A percentile compares a stretch with the other conserved stretches of the same genome.
Conservation (phyloP, 2,329 filamentous ascomycete species). For the Sarocladiaceae sp. region DNA sequence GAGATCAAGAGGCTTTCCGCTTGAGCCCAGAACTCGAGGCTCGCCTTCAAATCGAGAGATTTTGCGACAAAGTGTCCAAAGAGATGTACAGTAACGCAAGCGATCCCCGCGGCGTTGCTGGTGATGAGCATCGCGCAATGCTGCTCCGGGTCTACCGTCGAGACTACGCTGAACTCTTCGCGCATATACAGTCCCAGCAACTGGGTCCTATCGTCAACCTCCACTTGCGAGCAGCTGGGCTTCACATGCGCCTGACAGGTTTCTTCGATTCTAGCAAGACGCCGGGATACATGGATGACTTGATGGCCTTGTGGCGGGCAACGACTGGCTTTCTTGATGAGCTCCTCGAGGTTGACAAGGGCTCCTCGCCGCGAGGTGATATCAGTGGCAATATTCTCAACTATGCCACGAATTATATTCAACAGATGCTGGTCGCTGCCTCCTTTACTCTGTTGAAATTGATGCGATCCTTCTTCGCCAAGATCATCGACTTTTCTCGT, state of each 20-base stretch:
- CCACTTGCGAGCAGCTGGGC: slow-evolving; percentile 64
- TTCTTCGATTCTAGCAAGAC: slow-evolving; percentile 75
- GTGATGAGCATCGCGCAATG: slow-evolving; percentile 61
- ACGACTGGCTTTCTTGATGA: slow-evolving; percentile 64
- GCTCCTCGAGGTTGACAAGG: slow-evolving; percentile 48
- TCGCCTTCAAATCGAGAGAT: slow-evolving; percentile 64
- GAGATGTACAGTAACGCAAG: slow-evolving; percentile 74
- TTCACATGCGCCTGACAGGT: slow-evolving; percentile 71
- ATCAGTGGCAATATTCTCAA: slow-evolving; percentile 50
- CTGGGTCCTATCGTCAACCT: slow-evolving; percentile 55
- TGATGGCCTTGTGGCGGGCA: slow-evolving; percentile 70
- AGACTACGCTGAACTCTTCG: slow-evolving; percentile 58
- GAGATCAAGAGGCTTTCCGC: slow-evolving; percentile 53
- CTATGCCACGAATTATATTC: slow-evolving; percentile 68
- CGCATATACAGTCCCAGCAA: slow-evolving; percentile 51
- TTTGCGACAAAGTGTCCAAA: slow-evolving; percentile 71
- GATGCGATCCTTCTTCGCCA: slow-evolving; percentile 69
- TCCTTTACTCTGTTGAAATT: slow-evolving; percentile 73
- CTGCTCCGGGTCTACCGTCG: slow-evolving; percentile 60
- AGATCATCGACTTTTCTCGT: slow-evolving; percentile 62
- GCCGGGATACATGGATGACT: slow-evolving; percentile 64
- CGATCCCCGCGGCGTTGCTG: slow-evolving; percentile 62
- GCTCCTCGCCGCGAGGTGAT: slow-evolving; percentile 37
- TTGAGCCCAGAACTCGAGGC: slow-evolving; percentile 58
- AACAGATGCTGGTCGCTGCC: slow-evolving; percentile 80